Base-by-base conservation (phyloP, 1,284 basidiomycete genomes). In the Porphyrellus sp. region DNA sequence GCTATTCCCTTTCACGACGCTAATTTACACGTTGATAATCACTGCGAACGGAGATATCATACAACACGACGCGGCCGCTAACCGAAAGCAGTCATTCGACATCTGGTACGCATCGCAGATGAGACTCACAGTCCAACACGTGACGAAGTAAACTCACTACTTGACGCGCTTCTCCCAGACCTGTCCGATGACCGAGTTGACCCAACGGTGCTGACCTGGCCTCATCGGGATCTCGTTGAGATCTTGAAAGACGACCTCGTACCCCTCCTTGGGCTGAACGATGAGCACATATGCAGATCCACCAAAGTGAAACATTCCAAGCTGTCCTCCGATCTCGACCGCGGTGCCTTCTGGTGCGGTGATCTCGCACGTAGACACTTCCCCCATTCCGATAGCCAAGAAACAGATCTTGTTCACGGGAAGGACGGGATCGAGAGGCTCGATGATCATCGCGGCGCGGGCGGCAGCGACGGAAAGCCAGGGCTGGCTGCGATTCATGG, bases 231-330 rank as follows among this genome's bases (percentile, higher is more conserved):
- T 15, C 18, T 31, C 28, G 13, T 30, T 11, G 5, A 31, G 13
- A 11, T 33, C 42, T 15, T 31, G 42, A 12, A 45, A 45, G 8
- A 34, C 16, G 5, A 45, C 43, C 16, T 45, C 31, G 23, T 45
- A 45, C 1, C 43, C 43, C 4, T 45, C 43, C 43, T 45, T 34
- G 1, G 43, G 43, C 21, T 44, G 28, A 23, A 44, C 15, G 21
- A 45, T 12, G 9, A 45, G 21, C 21, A 15, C 23, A 15, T 52
- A 25, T 8, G 46, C 21, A 2, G 50, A 52, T 15, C 46, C 46
- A n/a, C 50, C 46, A 33, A 42, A 52, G 47, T 37, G 51, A 38
- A 51, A 51, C 50, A 34, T 48, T n/a, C 45, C 50, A 5, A 52
- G 18, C 21, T 52, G 25, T 1, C 37, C 31, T 30, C 47, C 51